Evolutionary conservation across 768 basidiomycete species (phyloP), one percentile per base, ranked within the genome.

Genomic region (Hygrocybe punicea): DNA sequence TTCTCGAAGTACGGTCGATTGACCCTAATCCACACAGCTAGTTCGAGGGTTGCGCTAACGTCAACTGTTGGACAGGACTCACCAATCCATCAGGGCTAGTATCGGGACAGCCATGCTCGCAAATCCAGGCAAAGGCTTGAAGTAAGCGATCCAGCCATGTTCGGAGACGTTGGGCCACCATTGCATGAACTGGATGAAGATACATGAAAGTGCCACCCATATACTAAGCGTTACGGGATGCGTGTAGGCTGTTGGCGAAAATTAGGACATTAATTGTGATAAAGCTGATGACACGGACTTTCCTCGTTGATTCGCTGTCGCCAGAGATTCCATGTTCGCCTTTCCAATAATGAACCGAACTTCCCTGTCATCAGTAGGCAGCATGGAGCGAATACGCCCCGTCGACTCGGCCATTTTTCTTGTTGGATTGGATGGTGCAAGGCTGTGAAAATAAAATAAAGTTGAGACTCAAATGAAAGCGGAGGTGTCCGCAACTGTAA

Each of bases 61-160:
- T 21, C 21, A 49, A 45, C 52, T 45, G 48, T 51, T 13, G 16
- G 21, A 17, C 5, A n/a, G n/a, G 6, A 65, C 78, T 50, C 59
- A 89, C 90, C 90, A 91, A 67, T 92, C 90, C 42, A 86, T 73
- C 21, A 74, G 71, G 63, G 83, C 83, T 75, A 92, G 76, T 11
- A 90, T 62, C 0, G 85, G 86, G 33, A 87, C 79, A 1, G 83
- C 81, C 33, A 79, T 72, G 10, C 81, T 74, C n/a, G 82, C 89
- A 63, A 92, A 81, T 6, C 84, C 82, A 6, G 88, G 86, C n/a
- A 89, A 42, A 0, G 86, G 81, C 17, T 68, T 70, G 10, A 91
- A 69, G 69, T 82, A 87, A 17, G 80, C 78, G 47, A 81, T 47
- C 23, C 69, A 58, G 6, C 82, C 79, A 57, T 73, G 63, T 33